These are phyloP conservation scores for Blastocystis sp. DNA, from an alignment of 352 stramenopile species.

Conservation along the genomic window DNA sequence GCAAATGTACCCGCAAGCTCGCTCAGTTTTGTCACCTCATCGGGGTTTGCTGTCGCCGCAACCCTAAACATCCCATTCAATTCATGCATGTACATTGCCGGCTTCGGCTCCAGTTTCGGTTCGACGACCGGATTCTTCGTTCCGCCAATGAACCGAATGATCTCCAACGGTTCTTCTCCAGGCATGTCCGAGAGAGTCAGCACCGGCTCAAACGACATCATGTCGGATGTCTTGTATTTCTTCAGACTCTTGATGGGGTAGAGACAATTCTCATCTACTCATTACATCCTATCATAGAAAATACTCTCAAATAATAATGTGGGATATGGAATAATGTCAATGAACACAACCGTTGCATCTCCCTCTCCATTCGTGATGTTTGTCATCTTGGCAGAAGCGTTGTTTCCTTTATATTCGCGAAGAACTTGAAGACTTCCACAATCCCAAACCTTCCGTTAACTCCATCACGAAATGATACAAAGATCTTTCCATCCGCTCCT, in stretches of 20 bases:
- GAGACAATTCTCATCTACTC: conserved; percentile 21
- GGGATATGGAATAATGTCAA: conserved; percentile 25
- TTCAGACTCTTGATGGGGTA: conserved; percentile 16
- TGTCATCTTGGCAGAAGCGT: neutral
- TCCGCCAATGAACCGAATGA: neutral
- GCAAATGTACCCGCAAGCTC: no score
- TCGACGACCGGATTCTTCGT: neutral
- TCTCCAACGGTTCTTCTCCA: neutral
- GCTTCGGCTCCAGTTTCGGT: neutral
- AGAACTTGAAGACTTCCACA: neutral
- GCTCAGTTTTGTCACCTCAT: neutral
- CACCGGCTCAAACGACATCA: neutral
- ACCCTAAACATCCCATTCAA: neutral
- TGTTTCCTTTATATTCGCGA: conserved; percentile 17
- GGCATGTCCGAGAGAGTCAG: neutral
- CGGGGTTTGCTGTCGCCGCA: neutral
- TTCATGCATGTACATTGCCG: neutral
- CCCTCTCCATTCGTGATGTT: neutral
- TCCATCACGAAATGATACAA: neutral
- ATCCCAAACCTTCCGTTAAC: neutral
- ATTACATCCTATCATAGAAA: neutral
- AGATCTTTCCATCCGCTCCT: conserved; percentile 1
- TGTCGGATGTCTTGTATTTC: conserved; percentile 9
- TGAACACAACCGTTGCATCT: conserved; percentile 16
- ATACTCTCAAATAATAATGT: conserved; percentile 37